Evolutionary conservation across 2,329 filamentous ascomycete species (phyloP).

Genomic region (Phyllosticta capitalensis): DNA sequence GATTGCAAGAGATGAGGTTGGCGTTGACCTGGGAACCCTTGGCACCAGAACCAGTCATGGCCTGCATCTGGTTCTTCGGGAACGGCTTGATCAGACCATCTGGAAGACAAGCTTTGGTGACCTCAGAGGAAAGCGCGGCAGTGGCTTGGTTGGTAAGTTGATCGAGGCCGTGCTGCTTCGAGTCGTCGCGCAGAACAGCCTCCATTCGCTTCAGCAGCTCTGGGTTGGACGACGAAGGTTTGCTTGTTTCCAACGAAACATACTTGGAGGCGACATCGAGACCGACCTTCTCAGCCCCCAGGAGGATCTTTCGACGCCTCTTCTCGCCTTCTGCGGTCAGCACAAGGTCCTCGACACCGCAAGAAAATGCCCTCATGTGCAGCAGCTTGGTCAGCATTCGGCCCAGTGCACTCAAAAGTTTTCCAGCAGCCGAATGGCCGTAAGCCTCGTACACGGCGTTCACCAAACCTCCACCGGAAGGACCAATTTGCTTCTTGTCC

Average conservation of each 20-base stretch:
- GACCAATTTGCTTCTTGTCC: constrained; percentile 91
- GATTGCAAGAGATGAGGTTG: constrained; percentile 93
- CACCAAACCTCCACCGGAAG: constrained; percentile 74
- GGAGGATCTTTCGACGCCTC: constrained; percentile 57
- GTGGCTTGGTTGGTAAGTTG: constrained; percentile 68
- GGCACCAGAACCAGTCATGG: constrained; percentile 93
- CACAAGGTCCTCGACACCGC: constrained; percentile 90
- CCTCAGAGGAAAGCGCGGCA: constrained; percentile 60
- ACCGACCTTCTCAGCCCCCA: constrained; percentile 59
- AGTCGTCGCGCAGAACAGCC: constrained; percentile 81
- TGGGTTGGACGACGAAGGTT: constrained; percentile 53
- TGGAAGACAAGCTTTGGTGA: constrained; percentile 74
- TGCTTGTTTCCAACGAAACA: constrained; percentile 65
- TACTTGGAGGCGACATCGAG: constrained; percentile 76
- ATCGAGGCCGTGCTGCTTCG: constrained; percentile 86
- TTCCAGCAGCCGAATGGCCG: constrained; percentile 76
- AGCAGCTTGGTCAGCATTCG: constrained; percentile 81
- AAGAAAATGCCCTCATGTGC: constrained; percentile 91
- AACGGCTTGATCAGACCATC: constrained; percentile 80
- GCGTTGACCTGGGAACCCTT: constrained; percentile 92
- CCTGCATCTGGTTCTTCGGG: constrained; percentile 96
- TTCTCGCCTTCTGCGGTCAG: constrained; percentile 73
- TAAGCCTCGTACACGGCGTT: constrained; percentile 92
- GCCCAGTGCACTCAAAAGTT: constrained; percentile 79
- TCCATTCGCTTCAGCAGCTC: constrained; percentile 73